These are phyloP conservation scores for Drechslera avenae DNA, from an alignment of 2,329 filamentous ascomycete genomes.

Conservation along the genomic window DNA sequence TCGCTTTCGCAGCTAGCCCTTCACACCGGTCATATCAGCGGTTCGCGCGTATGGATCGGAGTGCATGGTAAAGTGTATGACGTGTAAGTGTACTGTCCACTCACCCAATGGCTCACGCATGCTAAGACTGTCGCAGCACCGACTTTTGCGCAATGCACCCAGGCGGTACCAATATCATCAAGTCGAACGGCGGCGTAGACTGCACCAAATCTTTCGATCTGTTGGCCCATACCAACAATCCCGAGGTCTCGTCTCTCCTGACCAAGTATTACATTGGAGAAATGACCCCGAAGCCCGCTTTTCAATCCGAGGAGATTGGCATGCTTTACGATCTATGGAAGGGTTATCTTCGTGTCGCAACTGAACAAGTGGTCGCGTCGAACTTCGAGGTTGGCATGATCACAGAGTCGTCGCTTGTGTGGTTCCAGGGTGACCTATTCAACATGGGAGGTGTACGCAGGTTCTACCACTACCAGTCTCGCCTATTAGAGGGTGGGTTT, in stretches of 20 bases:
- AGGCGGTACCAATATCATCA: constrained; percentile 81
- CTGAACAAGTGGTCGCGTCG: constrained; percentile 30
- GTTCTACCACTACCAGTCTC: constrained; percentile 36
- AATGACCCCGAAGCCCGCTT: constrained; percentile 28
- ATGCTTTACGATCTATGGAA: constrained; percentile 35
- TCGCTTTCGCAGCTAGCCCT: constrained; percentile 29
- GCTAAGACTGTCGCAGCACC: constrained; percentile 52
- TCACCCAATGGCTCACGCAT: not conserved
- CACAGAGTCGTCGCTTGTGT: constrained; percentile 27
- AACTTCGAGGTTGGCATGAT: constrained; percentile 34
- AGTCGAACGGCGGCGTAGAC: constrained; percentile 83
- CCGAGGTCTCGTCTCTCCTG: constrained; percentile 63
- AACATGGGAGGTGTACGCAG: constrained; percentile 36
- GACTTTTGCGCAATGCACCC: constrained; percentile 82
- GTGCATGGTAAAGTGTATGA: constrained; percentile 92
- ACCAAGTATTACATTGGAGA: constrained; percentile 36
- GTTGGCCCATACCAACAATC: constrained; percentile 83
- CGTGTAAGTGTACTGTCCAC: constrained; percentile 47
- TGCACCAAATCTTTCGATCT: constrained; percentile 92
- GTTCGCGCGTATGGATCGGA: constrained; percentile 73
- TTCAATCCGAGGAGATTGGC: constrained; percentile 25
- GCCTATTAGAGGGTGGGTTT: constrained; percentile 30
- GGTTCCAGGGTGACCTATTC: constrained; percentile 33
- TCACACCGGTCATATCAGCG: constrained; percentile 27
- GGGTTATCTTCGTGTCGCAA: constrained; percentile 25